Evolutionary conservation across 495 filamentous ascomycete genomes (phyloP), one percentile per base, ranked within the genome.

Genomic region (Daldinia vernicosa): DNA sequence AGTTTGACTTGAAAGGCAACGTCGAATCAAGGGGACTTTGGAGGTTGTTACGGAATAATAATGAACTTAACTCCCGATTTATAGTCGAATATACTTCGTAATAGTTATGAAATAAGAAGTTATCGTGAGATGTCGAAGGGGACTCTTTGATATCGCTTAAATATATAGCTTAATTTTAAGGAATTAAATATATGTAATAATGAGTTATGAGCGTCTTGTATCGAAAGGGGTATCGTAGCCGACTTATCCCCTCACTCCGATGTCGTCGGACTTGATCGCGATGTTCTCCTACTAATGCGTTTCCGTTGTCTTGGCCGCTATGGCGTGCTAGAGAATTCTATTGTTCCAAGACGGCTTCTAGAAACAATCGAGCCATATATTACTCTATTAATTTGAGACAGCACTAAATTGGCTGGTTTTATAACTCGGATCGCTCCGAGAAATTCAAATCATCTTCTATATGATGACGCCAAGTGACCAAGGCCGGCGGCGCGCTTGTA

Each of bases 401-500:
- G n/a, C 19, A 9, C 0, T 12, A 55, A 28, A 11, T 35, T 55
- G 14, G 5, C 9, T 57, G 4, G n/a, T 12, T 57, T 22, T 6
- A 6, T 47, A 60, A 53, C 32, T 68, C 69, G 64, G 69, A 56
- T 22, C 55, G 24, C 60, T 19, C 70, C 70, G 54, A 61, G 24
- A 47, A 47, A 47, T 47, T 33, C 63, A 33, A 27, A 47, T 57
- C 37, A 15, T n/a, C 37, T 37, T 30, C 27, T 14, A 58, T 24
- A 32, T 47, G 54, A 65, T 54, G 17, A 24, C 43, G 60, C 70
- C 66, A n/a, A n/a, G n/a, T n/a, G n/a, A n/a, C n/a, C n/a, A 73
- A 73, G 65, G 33, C 61, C 61, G 70, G 69, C 66, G 66, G 69
- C 61, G 62, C 57, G 57, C 56, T n/a, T 66, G 51, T 58, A 66